Evolutionary conservation across 2,329 filamentous ascomycete species (phyloP), one percentile per base, ranked within the genome.

Genomic region (Fusarium incarnatum): DNA sequence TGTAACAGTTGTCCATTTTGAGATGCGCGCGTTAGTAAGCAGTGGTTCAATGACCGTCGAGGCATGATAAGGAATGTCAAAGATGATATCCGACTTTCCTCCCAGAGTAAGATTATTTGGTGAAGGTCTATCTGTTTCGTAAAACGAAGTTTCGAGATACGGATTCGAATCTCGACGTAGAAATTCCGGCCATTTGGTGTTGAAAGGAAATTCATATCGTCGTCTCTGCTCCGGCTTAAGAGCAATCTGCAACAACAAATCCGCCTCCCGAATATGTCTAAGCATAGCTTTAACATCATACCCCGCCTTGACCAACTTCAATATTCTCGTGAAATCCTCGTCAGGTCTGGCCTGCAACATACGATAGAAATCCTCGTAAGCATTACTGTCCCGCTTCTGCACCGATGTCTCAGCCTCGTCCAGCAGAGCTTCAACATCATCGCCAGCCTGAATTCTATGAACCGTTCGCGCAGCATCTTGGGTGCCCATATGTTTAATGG

Each of bases 1-100:
- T 8, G 8, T n/a, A 4, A 27, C 9, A 2, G 23, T 18, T 6
- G 16, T 27, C 44, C 44, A 27, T 15, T 46, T 46, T 6, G 23
- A 46, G 0, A 46, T 27, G 3, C 23, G 8, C 1, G 3, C 2
- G 22, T 46, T 7, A 0, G 23, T 0, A 3, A 46, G 23, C 4
- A 46, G 16, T 2, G 44, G 44, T n/a, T 46, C 44, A 10, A 25
- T 25, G 0, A 45, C 23, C 0, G 16, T 45, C 3, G 42, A 16
- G 0, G 16, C 23, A 10, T 45, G 42, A 4, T 45, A 45, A 1
- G 22, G 42, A n/a, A 45, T 45, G 9, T 23, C 42, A 4, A 45
- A 45, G 5, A 18, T 18, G 23, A 16, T 45, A 3, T 45, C 23
- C 0, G 42, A 45, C 15, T 23, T 18, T 1, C 2, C 4, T 5